Base-by-base conservation (phyloP, 2,329 filamentous ascomycete species). In the Fusarium ambrosium region DNA sequence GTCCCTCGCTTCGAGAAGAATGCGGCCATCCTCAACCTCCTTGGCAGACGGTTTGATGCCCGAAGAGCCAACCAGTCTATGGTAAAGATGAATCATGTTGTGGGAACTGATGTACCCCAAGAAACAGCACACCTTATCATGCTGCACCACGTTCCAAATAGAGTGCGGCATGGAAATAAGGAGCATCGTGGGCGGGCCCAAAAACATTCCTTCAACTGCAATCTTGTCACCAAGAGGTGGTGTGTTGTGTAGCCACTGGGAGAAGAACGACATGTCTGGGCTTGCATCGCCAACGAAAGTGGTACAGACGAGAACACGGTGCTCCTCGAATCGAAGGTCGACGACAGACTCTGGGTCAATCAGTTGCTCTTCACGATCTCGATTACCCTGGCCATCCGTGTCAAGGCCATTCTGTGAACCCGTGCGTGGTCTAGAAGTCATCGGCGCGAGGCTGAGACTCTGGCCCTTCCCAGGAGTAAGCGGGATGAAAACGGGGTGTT, bases 111-210 rank as follows among this genome's bases (percentile, higher is more conserved):
- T 89, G 74, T 91, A 90, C 36, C 91, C 91, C 55, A 92, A 79
- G 70, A 91, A 92, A 74, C 89, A 91, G 81, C 91, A 92, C 24
- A 92, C 90, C 77, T 92, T 92, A 73, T 92, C 90, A 70, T 91
- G 89, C 81, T 92, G 89, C 9, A 92, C 89, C 24, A 91, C 86
- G 73, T 88, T 90, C 89, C 90, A 92, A 16, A 92, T 86, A 6
- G 87, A 86, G 67, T 89, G 86, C 5, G 91, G 90, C 89, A 92
- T 92, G 5, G 91, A 92, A 64, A 92, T 90, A 34, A 92, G 83
- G 10, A 92, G 82, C 84, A 92, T 91, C 0, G 91, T 92, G 1
- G 91, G 90, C 1, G 91, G 91, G 0, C 91, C 91, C 20, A 92
- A 83, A 72, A 92, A 92, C 89, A 92, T 92, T 74, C 90, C 91